Base-by-base conservation (phyloP, 1,139 yeast species). In the Candida anutae region DNA sequence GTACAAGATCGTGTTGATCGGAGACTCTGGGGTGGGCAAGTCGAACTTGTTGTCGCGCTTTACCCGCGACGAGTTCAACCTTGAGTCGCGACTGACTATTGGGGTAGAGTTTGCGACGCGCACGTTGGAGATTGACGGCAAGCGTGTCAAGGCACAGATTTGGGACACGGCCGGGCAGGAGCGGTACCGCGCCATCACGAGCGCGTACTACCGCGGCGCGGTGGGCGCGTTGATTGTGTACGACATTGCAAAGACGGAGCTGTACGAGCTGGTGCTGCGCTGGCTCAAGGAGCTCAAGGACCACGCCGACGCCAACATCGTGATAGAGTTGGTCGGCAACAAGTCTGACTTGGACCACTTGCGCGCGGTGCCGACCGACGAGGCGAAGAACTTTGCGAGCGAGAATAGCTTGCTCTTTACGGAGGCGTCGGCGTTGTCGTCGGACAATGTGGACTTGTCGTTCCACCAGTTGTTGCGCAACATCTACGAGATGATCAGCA, bases 91-190 rank as follows among this genome's bases (percentile, higher is more conserved):
- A 55, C 81, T 94, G 30, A 90, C 98, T 15, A 93, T 90, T 48
- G 98, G 98, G 28, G 98, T 90, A 27, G 98, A 93, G 56, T 93
- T 90, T 65, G 97, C 97, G 26, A 93, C 97, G 22, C 74, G 96
- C 55, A 88, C 97, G 3, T 77, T 90, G 32, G 94, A 83, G 46
- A 88, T 90, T 32, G 97, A 90, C 46, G 94, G 94, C 35, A 90
- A 88, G 58, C 72, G 94, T 50, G 87, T 93, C 49, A 90, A 90
- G 58, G 96, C 97, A 6, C 98, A 93, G 58, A 87, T 90, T 50
- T 90, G 98, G 98, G 98, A 90, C 56, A 90, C 98, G 16, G 98
- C 98, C 2, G 98, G 98, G 35, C 98, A 90, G 64, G 98, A 90
- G 59, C 76, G 98, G 53, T 90, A 90, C 64, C 76, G 98, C 47